These are phyloP conservation scores for Nakazawaea laoshanensis DNA, from an alignment of 805 yeast genomes.

Conservation along the genomic window DNA sequence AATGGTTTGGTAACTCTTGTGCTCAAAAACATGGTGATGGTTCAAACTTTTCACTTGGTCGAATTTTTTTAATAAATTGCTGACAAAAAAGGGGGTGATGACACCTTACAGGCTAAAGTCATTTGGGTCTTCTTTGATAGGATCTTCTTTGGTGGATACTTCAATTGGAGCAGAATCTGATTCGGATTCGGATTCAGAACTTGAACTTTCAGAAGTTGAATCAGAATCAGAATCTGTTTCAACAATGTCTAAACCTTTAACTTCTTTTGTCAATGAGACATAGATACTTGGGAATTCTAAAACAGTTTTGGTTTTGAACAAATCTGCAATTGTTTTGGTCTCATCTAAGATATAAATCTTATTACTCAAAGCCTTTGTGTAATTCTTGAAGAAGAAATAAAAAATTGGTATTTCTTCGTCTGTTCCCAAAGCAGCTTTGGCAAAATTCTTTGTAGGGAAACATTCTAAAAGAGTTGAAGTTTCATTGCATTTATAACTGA, in stretches of 20 bases:
- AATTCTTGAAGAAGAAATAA: constrained; percentile 4
- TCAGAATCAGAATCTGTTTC: constrained; percentile 13
- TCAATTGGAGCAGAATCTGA: constrained; percentile 8
- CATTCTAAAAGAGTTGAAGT: constrained; percentile 23
- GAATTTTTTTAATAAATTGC: too few relatives aligned
- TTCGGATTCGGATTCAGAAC: constrained; percentile 8
- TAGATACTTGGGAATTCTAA: constrained; percentile 73
- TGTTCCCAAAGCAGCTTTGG: constrained; percentile 6
- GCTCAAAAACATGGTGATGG: too few relatives aligned
- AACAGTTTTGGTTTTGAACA: constrained; percentile 48
- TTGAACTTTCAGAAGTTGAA: constrained; percentile 7
- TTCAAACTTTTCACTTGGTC: too few relatives aligned
- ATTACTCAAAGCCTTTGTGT: constrained; percentile 7
- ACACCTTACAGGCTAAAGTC: too few relatives aligned
- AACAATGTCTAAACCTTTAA: constrained; percentile 19
- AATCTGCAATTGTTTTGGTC: constrained; percentile 32
- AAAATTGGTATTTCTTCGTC: neutral
- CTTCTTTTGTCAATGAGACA: constrained; percentile 24
- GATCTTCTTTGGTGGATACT: constrained; percentile 1
- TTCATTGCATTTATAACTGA: constrained; percentile 36
- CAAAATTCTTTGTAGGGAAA: constrained; percentile 30
- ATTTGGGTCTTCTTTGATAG: neutral
- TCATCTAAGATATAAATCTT: constrained; percentile 30
- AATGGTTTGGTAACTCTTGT: too few relatives aligned
- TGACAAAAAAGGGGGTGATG: neutral